phyloP scores from a whole-genome alignment of 2,329 filamentous ascomycete species.

The Nectriaceae sp. region DNA sequence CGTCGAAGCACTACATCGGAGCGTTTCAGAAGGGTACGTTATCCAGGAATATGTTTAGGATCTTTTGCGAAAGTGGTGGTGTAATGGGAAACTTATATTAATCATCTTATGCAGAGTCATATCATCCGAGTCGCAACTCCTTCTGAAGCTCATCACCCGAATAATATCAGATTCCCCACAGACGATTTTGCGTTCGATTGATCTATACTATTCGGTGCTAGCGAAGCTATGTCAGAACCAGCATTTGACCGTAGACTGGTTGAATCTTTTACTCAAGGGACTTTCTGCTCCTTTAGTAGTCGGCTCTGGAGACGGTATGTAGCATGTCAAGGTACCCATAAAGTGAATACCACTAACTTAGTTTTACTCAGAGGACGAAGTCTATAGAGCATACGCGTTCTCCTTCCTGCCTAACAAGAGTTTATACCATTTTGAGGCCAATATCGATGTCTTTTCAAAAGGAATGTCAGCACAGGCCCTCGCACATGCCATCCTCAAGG shows the following conservation, averaged over 20 bases:
- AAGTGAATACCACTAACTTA: constrained; percentile 7
- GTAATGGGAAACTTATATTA: too few relatives aligned
- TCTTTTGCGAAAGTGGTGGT: too few relatives aligned
- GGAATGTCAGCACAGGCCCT: constrained; percentile 43
- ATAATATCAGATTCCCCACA: constrained; percentile 25
- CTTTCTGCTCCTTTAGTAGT: constrained; percentile 32
- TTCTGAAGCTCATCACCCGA: constrained; percentile 40
- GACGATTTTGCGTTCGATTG: constrained; percentile 24
- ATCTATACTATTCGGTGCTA: constrained; percentile 44
- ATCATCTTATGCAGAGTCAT: constrained; percentile 17
- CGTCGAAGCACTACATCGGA: constrained; percentile 34
- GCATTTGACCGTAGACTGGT: constrained; percentile 18
- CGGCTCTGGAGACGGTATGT: constrained; percentile 20
- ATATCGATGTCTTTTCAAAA: constrained; percentile 37
- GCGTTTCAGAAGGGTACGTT: constrained; percentile 27
- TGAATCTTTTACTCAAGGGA: constrained; percentile 28
- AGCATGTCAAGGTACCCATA: neutral
- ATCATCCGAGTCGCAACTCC: constrained; percentile 25
- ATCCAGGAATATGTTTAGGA: neutral
- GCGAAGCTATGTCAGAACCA: constrained; percentile 36
- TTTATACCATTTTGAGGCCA: constrained; percentile 43
- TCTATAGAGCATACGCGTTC: constrained; percentile 28
- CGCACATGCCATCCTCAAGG: constrained; percentile 42
- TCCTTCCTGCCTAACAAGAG: constrained; percentile 29
- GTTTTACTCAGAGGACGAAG: constrained; percentile 1